Evolutionary conservation across 495 filamentous ascomycete species (phyloP).

Genomic region (Aspergillus sclerotioniger): DNA sequence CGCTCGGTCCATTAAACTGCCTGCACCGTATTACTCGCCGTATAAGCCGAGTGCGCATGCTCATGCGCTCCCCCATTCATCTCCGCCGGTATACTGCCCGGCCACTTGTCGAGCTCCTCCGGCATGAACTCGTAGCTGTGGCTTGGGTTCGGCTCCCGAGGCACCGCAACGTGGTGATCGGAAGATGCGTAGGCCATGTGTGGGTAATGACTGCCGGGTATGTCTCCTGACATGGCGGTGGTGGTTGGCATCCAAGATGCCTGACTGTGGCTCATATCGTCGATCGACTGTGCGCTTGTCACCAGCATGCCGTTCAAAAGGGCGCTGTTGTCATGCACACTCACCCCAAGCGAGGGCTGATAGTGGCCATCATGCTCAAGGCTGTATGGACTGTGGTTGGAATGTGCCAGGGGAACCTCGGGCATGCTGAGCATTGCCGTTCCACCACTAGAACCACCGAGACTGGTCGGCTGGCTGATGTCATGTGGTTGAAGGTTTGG

Average conservation of each 20-base stretch:
- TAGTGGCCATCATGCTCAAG: constrained; percentile 39
- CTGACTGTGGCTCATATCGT: constrained; percentile 38
- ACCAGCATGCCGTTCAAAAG: constrained; percentile 37
- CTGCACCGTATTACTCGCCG: constrained; percentile 35
- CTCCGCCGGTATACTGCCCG: constrained; percentile 38
- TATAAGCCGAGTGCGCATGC: constrained; percentile 31
- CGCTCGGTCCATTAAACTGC: constrained; percentile 23
- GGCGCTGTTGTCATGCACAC: constrained; percentile 38
- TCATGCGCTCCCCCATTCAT: constrained; percentile 44
- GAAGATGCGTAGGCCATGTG: constrained; percentile 35
- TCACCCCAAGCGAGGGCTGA: constrained; percentile 31
- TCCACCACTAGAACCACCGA: constrained; percentile 31
- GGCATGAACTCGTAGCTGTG: constrained; percentile 33
- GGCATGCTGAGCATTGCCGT: constrained; percentile 41
- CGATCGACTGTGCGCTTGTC: constrained; percentile 33
- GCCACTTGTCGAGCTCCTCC: constrained; percentile 43
- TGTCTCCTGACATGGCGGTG: constrained; percentile 31
- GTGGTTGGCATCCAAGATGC: constrained; percentile 37
- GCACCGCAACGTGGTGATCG: constrained; percentile 33
- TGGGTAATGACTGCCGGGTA: constrained; percentile 32
- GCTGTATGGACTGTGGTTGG: constrained; percentile 30
- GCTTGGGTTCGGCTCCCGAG: constrained; percentile 38
- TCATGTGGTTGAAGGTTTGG: constrained; percentile 33
- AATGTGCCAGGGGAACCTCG: constrained; percentile 39
- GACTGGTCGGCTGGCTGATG: constrained; percentile 32